Base-by-base conservation (phyloP, 805 yeast species). In the Dipodascus geniculatus region DNA sequence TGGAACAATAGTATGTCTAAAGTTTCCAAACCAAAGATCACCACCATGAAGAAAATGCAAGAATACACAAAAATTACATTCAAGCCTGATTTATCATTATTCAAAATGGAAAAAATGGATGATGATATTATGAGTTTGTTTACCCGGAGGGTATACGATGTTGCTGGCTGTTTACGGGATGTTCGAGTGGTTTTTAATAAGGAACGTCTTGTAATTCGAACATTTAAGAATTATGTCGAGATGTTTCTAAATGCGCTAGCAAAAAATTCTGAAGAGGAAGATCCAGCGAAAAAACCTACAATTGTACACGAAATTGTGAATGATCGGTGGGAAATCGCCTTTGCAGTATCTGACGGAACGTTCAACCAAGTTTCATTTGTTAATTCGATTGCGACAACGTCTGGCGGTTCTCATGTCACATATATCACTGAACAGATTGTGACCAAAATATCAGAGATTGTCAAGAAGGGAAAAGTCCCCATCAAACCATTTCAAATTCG, bases 321-420 rank as follows among this genome's bases (percentile, higher is more conserved):
- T 63, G 93, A 86, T 55, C 78, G 96, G 58, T 93, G 99, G 99
- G 99, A 93, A 68, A 69, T 93, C 56, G 99, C 96, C 0, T 91
- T 93, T 72, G 91, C 96, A 1, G 85, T 89, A 2, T 86, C 97
- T 48, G 96, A 89, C 63, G 91, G 90, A 2, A 71, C 79, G 1
- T 93, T 93, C 69, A 87, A 87, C 62, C 99, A 93, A 68, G 93
- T 93, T 48, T 90, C 97, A 35, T 93, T 93, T 71, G 99, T 93
- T 16, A 93, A 93, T 67, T 89, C 97, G 3, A 93, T 93, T 66
- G 99, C 99, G 0, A 93, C 99, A 0, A 91, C 98, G 0, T 73
- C 91, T 1, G 99, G 99, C 56, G 99, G 99, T 61, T 86, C 99
- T 0, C 99, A 93, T 67, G 95, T 89, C 35, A 89, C 84, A 60